Base-by-base conservation (phyloP, 768 basidiomycete species). In the Pleurotus pulmonarius region DNA sequence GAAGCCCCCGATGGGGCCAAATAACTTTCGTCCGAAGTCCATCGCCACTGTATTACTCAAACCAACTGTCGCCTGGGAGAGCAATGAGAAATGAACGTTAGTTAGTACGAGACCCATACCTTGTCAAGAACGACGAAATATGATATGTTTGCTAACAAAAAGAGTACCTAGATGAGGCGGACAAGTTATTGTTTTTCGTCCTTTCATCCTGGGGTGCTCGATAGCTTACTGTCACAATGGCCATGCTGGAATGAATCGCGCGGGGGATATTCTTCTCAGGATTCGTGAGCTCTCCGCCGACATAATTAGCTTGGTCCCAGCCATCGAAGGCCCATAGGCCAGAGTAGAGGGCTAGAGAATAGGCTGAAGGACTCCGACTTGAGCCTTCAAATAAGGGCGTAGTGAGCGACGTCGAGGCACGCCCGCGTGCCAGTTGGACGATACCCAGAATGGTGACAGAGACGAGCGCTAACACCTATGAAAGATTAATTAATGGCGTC, bases 271-370 rank as follows among this genome's bases (percentile, higher is more conserved):
- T 94, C 65, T 83, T 89, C 64, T 88, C 83, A 2, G 92, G 86
- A 58, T 88, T 82, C 54, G 77, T 73, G 74, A 98, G 90, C 69
- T 94, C 94, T 25, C 91, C 95, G 12, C 89, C 91, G 13, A 98
- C 91, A 60, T 89, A 96, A 67, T 93, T 94, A 25, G 83, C 87
- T 70, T 91, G 89, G 64, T 95, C 95, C 94, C 94, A 99, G 0
- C 96, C 96, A 69, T 94, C 94, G 61, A 92, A 94, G 1, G 94
- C 94, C 92, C 90, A 98, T 3, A 98, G 73, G 2, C 94, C 92
- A 9, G 94, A 96, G 70, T 97, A 99, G 5, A 98, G 75, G 0
- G 95, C 96, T n/a, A 98, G 75, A 5, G 95, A 92, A 72, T 93
- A 98, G 2, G 85, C 77, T 1, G 92, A 90, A 0, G 93, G 90